Evolutionary conservation across 495 filamentous ascomycete genomes (phyloP).

Genomic region (Bacidia gigantensis): DNA sequence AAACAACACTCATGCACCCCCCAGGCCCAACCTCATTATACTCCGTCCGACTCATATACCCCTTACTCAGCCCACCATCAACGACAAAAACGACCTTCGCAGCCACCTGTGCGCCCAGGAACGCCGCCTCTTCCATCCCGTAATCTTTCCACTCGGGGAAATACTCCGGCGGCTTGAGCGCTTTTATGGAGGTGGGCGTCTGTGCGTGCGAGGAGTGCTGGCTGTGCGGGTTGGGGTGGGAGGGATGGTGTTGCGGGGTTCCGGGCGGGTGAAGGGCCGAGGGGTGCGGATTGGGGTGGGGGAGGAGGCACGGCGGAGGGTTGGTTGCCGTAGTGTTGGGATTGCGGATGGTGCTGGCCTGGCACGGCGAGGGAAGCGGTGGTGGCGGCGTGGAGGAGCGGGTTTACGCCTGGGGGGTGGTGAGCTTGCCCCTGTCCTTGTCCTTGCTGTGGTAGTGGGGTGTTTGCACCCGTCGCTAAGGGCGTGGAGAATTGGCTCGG

Average conservation of each 20-base stretch:
- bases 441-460: conserved; percentile 43
- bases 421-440: conserved; percentile 22
- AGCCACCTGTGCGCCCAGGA: conserved; percentile 68
- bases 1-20: conserved; percentile 46
- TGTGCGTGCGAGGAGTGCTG: conserved; percentile 71
- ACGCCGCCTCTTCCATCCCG: conserved; percentile 59
- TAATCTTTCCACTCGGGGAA: conserved; percentile 89
- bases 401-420: conserved; percentile 56
- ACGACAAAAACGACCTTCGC: conserved; percentile 61
- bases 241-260: too few species aligned
- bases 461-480: conserved; percentile 79
- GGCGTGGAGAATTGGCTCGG: conserved; percentile 84
- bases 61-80: conserved; percentile 56
- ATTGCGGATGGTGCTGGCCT: conserved; percentile 18
- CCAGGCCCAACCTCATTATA: conserved; percentile 66
- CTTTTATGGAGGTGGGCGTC: conserved; percentile 75
- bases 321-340: conserved; percentile 31
- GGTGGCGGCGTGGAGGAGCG: conserved; percentile 83
- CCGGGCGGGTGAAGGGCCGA: too few species aligned
- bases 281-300: conserved; percentile 24
- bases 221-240: too few species aligned
- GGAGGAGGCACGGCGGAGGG: conserved; percentile 19
- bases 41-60: conserved; percentile 57
- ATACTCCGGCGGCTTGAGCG: conserved; percentile 67
- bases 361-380: conserved; percentile 39